Conservation (phyloP, 1,284 basidiomycete genomes). For the Agaricales sp. region DNA sequence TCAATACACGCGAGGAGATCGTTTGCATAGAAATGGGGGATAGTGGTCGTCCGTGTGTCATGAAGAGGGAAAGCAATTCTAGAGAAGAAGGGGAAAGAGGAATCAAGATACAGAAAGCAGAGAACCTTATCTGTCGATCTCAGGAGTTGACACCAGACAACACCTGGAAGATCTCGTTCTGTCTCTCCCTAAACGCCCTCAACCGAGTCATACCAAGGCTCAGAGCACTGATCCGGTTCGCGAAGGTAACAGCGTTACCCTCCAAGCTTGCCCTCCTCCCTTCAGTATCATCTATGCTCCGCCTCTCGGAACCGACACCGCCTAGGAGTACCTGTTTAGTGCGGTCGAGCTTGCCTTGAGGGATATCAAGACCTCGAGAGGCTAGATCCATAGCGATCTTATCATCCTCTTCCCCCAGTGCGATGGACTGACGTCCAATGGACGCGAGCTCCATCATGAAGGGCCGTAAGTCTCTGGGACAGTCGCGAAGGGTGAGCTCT, state of each 20-base stretch:
- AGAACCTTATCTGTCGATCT: too few relatives aligned
- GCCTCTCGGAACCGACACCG: slow-evolving; percentile 36
- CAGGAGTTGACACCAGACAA: slow-evolving; percentile 29
- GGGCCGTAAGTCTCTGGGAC: slow-evolving; percentile 48
- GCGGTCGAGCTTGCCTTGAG: slow-evolving; percentile 47
- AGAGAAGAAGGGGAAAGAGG: too few relatives aligned
- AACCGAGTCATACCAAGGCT: slow-evolving; percentile 59
- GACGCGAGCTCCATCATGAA: slow-evolving; percentile 58
- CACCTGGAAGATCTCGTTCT: slow-evolving; percentile 63
- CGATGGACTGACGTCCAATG: slow-evolving; percentile 41
- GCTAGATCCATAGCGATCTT: slow-evolving; percentile 37
- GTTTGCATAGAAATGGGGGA: too few relatives aligned
- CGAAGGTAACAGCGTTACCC: slow-evolving; percentile 53
- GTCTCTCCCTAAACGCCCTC: slow-evolving; percentile 59
- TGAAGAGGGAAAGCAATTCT: too few relatives aligned
- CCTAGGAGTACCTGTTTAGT: slow-evolving; percentile 48
- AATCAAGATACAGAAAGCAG: too few relatives aligned
- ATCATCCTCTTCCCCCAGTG: slow-evolving; percentile 50
- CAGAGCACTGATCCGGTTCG: slow-evolving; percentile 64
- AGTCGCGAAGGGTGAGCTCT: slow-evolving; percentile 38
- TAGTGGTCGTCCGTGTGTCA: too few relatives aligned
- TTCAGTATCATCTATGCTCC: slow-evolving; percentile 17
- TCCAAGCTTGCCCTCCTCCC: slow-evolving; percentile 38
- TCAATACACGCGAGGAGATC: too few relatives aligned
- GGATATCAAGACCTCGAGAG: slow-evolving; percentile 30